Percentiles rank a stretch among this genome's conserved stretches.
These are phyloP conservation scores for Penicillium diatomitis DNA, from an alignment of 495 filamentous ascomycete genomes.

Conservation along the genomic window DNA sequence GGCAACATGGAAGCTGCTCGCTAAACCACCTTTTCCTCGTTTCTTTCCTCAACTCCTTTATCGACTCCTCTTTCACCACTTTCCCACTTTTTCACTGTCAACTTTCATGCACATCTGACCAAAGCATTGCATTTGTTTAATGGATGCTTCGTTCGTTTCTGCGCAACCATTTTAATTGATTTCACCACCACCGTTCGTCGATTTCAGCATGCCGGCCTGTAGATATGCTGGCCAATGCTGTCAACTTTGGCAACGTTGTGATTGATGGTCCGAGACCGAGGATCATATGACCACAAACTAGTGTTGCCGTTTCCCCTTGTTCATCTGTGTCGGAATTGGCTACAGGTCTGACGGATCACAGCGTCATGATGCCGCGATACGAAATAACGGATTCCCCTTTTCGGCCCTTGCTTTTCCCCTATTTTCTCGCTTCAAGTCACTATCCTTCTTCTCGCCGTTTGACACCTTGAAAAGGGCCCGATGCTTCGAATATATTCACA, in stretches of 20 bases:
- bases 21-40: slow-evolving; percentile 6
- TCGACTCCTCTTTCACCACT: neutral
- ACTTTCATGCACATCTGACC: no score
- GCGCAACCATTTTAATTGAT: neutral
- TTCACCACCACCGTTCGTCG: neutral
- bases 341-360: neutral
- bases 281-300: no score
- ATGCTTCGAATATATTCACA: no score
- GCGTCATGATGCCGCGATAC: slow-evolving; percentile 12
- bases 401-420: neutral
- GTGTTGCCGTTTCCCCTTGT: no score
- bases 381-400: slow-evolving; percentile 11
- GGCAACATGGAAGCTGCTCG: slow-evolving; percentile 57
- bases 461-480: no score
- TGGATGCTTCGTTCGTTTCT: neutral
- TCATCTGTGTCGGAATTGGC: no score
- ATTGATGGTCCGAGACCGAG: no score
- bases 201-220: slow-evolving; percentile 4
- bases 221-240: no score
- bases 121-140: no score
- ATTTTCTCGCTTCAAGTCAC: no score
- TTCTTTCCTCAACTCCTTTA: slow-evolving; percentile 3
- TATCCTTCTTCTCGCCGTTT: neutral
- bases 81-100: neutral
- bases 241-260: no score